Base-by-base conservation (phyloP, 1,139 yeast genomes). In the Pichia sp. region DNA sequence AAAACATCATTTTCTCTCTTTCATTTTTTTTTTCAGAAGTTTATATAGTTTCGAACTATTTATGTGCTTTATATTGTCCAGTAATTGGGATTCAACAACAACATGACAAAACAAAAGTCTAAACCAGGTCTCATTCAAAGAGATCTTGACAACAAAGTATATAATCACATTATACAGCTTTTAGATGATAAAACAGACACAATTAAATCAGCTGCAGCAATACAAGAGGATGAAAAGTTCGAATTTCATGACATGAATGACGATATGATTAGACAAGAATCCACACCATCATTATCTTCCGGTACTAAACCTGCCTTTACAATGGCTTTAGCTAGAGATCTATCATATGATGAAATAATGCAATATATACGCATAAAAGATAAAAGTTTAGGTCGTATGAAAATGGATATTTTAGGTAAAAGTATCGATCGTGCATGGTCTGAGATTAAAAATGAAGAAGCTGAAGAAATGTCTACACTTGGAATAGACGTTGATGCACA, bases 301-400 rank as follows among this genome's bases (percentile, higher is more conserved):
- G 16, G 16, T 16, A 16, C 16, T 16, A 16, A 16, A 32, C 4
- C 8, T 22, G 10, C 35, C 10, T 49, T 55, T 33, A 49, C 55
- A 2, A 56, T 59, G 55, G 86, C 80, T 3, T 66, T 81, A 27
- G 90, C 89, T 1, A 71, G 71, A 53, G 83, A 82, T 52, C 62
- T 84, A 41, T 68, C 67, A 10, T 59, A 67, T 1, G 55, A 66
- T 4, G 85, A 82, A 45, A 72, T 80, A 1, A 55, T 79, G 16
- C 67, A 71, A 4, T 82, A 72, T 55, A 74, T 77, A 20, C 81
- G 78, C 51, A 58, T 68, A 30, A 79, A 80, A 45, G 95, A 87
- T 53, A 66, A 78, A 35, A 74, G 80, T 33, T 66, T 87, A 56
- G 75, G 79, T 48, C 67, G 97, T 51, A 78, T 79, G 59, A 89